These are phyloP conservation scores for Sporisorium reilianum DNA, from an alignment of 1,284 basidiomycete species.

Conservation along the genomic window DNA sequence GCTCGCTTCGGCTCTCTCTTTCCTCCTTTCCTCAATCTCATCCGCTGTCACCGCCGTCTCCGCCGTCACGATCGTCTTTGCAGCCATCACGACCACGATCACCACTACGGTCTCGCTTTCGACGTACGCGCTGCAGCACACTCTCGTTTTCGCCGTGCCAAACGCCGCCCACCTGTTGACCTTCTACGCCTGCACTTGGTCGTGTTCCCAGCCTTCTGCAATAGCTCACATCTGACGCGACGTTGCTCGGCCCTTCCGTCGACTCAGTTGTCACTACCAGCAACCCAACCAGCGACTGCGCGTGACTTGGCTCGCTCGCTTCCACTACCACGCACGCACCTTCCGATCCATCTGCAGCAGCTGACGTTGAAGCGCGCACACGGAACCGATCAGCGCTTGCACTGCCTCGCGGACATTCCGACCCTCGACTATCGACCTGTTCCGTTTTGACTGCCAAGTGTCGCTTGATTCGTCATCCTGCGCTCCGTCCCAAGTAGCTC, in stretches of 20 bases:
- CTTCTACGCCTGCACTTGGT: constrained; percentile 4
- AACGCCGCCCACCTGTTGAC: not conserved
- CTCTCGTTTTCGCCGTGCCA: not conserved
- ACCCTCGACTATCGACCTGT: constrained; percentile 2
- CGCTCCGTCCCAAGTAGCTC: not conserved
- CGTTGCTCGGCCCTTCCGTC: not conserved
- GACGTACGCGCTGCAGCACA: constrained; percentile 1
- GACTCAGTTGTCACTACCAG: not conserved
- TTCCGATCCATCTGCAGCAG: not conserved
- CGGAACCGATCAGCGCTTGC: not conserved
- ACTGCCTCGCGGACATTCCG: constrained; percentile 1
- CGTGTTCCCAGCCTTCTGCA: not conserved
- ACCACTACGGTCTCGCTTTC: not conserved
- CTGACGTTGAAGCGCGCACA: not conserved
- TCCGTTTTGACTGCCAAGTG: not conserved
- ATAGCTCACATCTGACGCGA: not conserved
- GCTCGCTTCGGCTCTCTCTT: not conserved
- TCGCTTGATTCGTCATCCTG: not conserved
- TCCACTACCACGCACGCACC: not conserved
- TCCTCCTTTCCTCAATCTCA: not conserved
- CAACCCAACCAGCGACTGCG: not conserved
- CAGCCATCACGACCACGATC: not conserved
- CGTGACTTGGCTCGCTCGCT: not conserved
- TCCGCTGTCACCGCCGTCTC: not conserved
- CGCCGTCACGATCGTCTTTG: not conserved